These are phyloP conservation scores for Russula griseocarnosa DNA, from an alignment of 768 basidiomycete genomes.

Conservation along the genomic window DNA sequence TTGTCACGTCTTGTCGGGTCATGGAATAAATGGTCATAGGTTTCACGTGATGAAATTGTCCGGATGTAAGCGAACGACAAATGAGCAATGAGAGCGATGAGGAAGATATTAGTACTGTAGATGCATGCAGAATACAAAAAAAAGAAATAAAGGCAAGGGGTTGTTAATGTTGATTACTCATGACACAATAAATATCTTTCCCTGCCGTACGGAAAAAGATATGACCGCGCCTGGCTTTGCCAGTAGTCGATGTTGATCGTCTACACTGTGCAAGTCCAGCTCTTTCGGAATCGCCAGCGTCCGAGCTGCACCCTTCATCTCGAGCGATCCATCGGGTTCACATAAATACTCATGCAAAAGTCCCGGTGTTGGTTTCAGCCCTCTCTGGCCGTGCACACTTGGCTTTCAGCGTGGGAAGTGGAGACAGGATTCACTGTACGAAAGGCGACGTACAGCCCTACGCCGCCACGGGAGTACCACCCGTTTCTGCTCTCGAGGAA, in stretches of 20 bases:
- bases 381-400: no score
- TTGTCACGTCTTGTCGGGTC: not conserved
- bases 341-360: no score
- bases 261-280: constrained; percentile 62
- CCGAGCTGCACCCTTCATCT: constrained; percentile 45
- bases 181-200: constrained; percentile 73
- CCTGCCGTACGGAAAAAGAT: constrained; percentile 59
- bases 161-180: constrained; percentile 37
- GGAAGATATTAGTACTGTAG: not conserved
- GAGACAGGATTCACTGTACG: no score
- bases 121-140: not conserved
- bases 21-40: no score
- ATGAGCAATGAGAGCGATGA: not conserved
- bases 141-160: no score
- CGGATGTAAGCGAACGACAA: no score
- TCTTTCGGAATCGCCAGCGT: constrained; percentile 64
- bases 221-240: constrained; percentile 71
- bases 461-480: no score
- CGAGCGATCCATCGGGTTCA: constrained; percentile 34
- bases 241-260: constrained; percentile 77
- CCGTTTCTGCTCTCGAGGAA: no score
- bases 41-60: not conserved
- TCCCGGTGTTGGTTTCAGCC: no score
- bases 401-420: no score
- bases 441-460: no score